Percentiles rank a stretch among this genome's conserved stretches.
Conservation (phyloP, 495 filamentous ascomycete genomes). For the Neurospora sp. region DNA sequence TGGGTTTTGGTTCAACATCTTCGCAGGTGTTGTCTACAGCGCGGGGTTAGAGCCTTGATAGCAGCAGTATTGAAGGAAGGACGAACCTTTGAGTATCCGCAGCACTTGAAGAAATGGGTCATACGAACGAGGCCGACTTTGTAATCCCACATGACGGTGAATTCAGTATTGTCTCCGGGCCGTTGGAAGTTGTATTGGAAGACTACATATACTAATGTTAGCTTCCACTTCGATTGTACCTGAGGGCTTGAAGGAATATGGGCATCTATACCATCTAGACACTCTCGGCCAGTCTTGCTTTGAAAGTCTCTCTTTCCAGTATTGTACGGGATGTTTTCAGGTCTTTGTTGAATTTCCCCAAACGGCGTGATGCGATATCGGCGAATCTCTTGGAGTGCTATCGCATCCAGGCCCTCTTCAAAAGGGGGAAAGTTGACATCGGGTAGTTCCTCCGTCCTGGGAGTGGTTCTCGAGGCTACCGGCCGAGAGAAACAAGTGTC, state of each 20-base stretch:
- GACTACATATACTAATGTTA: constrained; percentile 39
- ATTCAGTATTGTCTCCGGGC: constrained; percentile 54
- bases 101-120: constrained; percentile 90
- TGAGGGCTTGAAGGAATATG: neutral
- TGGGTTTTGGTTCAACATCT: constrained; percentile 66
- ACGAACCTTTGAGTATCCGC: constrained; percentile 72
- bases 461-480: constrained; percentile 12
- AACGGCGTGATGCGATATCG: constrained; percentile 57
- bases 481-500: constrained; percentile 14
- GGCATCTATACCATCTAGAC: constrained; percentile 64
- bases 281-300: constrained; percentile 73
- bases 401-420: constrained; percentile 46
- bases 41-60: neutral
- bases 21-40: constrained; percentile 68
- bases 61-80: neutral
- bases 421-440: constrained; percentile 55
- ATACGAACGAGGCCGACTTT: constrained; percentile 90
- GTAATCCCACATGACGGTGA: constrained; percentile 93
- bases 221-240: neutral
- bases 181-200: constrained; percentile 85
- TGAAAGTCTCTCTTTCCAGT: constrained; percentile 85
- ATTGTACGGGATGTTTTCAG: constrained; percentile 80
- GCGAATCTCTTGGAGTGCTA: constrained; percentile 43
- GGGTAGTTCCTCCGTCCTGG: constrained; percentile 42
- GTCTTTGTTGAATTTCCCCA: constrained; percentile 57